Percentiles rank a stretch among this genome's conserved stretches.
Conservation (phyloP, 2,329 filamentous ascomycete species). For the Pestalotiopsis sp. region DNA sequence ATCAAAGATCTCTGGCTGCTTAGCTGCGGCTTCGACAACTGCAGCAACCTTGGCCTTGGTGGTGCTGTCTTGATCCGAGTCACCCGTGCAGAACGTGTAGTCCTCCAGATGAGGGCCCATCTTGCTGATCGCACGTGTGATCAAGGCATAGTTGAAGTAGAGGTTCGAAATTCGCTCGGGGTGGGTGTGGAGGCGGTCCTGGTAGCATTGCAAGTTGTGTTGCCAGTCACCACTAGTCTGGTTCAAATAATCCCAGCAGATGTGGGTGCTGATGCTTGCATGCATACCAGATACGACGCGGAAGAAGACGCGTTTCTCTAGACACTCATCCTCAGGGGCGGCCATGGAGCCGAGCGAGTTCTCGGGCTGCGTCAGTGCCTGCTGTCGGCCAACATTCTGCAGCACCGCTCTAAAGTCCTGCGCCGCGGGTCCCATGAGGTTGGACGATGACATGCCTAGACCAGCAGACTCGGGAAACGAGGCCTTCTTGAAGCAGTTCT, state of each 20-base stretch:
- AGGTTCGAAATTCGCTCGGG: slow-evolving; percentile 95
- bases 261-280: slow-evolving; percentile 91
- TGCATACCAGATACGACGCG: slow-evolving; percentile 96
- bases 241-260: slow-evolving; percentile 96
- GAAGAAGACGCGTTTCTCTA: slow-evolving; percentile 99
- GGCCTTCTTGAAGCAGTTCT: slow-evolving; percentile 87
- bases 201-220: slow-evolving; percentile 89
- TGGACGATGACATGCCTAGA: slow-evolving; percentile 47
- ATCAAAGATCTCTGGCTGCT: slow-evolving; percentile 83
- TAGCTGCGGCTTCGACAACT: slow-evolving; percentile 71
- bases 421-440: slow-evolving; percentile 53
- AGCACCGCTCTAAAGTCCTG: slow-evolving; percentile 65
- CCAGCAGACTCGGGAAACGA: slow-evolving; percentile 64
- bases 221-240: slow-evolving; percentile 93
- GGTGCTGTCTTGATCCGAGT: slow-evolving; percentile 73
- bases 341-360: slow-evolving; percentile 60
- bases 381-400: slow-evolving; percentile 60
- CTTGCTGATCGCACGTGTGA: slow-evolving; percentile 89
- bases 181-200: slow-evolving; percentile 77
- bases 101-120: slow-evolving; percentile 77
- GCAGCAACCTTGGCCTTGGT: slow-evolving; percentile 83
- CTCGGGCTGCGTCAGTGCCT: slow-evolving; percentile 63
- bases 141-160: slow-evolving; percentile 98
- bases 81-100: slow-evolving; percentile 93
- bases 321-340: slow-evolving; percentile 82